phyloP scores from a whole-genome alignment of 257 asterid genomes.

The Ligustrum vulgare region DNA sequence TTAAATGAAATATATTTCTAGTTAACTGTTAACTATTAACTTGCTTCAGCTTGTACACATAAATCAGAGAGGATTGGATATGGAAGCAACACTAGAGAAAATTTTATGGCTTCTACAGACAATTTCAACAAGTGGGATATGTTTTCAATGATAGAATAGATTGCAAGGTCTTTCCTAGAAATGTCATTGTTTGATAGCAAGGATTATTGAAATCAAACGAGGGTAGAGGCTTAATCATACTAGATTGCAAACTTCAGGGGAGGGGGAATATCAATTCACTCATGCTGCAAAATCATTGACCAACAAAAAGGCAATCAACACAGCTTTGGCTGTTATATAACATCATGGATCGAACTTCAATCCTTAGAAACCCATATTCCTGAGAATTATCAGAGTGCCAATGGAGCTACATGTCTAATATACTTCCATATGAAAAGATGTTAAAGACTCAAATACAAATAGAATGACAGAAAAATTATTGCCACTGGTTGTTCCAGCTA shows the following conservation, averaged over 20 bases:
- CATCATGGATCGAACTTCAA: neutral
- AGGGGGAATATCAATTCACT: neutral
- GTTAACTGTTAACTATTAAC: neutral
- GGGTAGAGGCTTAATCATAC: neutral
- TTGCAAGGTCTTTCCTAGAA: neutral
- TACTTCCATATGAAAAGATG: neutral
- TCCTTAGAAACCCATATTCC: neutral
- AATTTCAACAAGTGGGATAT: neutral
- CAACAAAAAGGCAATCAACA: neutral
- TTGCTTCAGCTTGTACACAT: neutral
- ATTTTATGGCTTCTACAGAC: neutral
- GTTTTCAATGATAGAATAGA: neutral
- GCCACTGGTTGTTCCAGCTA: neutral
- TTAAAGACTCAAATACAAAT: neutral
- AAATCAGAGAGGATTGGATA: neutral
- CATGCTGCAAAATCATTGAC: neutral
- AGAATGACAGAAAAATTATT: neutral
- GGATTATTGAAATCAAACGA: neutral
- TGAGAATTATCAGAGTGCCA: neutral
- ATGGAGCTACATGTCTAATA: neutral
- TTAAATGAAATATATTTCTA: neutral
- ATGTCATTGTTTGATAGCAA: neutral
- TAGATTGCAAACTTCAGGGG: neutral
- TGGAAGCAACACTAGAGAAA: neutral
- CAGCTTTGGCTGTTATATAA: neutral